Percentiles rank a stretch among this genome's conserved stretches.
phyloP scores from a whole-genome alignment of 805 yeast species.

The Lachancea dasiensis region DNA sequence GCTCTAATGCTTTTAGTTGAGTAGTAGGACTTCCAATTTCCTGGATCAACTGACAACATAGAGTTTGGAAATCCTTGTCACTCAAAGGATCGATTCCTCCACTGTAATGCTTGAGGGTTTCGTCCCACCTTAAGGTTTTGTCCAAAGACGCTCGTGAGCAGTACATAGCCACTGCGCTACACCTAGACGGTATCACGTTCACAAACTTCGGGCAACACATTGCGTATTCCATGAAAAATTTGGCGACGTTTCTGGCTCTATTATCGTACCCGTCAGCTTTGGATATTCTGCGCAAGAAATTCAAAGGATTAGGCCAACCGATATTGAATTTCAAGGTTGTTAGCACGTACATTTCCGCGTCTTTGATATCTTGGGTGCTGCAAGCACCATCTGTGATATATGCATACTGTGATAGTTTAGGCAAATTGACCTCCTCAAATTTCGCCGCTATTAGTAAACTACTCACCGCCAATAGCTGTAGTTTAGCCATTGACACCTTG shows the following conservation, averaged over 20 bases:
- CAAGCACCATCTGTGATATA: constrained; percentile 84
- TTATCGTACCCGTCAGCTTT: constrained; percentile 88
- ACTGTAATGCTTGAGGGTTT: constrained; percentile 22
- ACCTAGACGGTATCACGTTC: constrained; percentile 64
- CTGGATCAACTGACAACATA: constrained; percentile 21
- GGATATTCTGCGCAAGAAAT: constrained; percentile 79
- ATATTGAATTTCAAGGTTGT: constrained; percentile 67
- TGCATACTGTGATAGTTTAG: constrained; percentile 78
- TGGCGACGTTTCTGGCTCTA: constrained; percentile 77
- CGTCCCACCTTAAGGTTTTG: constrained; percentile 29
- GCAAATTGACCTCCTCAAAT: constrained; percentile 86
- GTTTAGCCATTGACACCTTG: constrained; percentile 65
- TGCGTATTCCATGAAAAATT: constrained; percentile 73
- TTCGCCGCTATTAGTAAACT: constrained; percentile 85
- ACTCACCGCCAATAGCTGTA: constrained; percentile 83
- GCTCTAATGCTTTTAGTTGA: constrained; percentile 22
- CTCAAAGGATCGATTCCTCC: constrained; percentile 23
- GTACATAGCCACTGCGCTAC: constrained; percentile 87
- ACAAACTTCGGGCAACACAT: constrained; percentile 71
- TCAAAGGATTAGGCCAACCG: constrained; percentile 85
- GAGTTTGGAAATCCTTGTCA: constrained; percentile 19
- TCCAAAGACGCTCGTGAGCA: constrained; percentile 66
- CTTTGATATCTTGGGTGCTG: constrained; percentile 71
- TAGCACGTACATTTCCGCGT: constrained; percentile 75
- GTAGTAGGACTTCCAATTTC: constrained; percentile 29